Conservation (phyloP, 2,329 filamentous ascomycete species). For the Aspergillus vadensis region DNA sequence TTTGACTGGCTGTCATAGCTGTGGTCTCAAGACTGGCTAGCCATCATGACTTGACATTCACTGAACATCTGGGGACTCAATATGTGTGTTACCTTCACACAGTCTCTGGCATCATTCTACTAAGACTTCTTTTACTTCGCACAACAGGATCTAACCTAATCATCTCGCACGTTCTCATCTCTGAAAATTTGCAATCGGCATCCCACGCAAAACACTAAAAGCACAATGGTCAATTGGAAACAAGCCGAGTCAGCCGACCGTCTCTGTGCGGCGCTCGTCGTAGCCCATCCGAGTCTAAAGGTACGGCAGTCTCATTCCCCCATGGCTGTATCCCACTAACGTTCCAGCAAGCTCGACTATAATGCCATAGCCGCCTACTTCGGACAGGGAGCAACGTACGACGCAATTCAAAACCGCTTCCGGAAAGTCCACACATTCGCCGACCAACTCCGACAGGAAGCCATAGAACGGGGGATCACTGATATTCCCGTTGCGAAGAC, state of each 20-base stretch:
- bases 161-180: neutral
- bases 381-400: slow-evolving; percentile 50
- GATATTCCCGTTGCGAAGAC: slow-evolving; percentile 7
- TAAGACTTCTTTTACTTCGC: neutral
- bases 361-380: slow-evolving; percentile 48
- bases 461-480: slow-evolving; percentile 15
- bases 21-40: neutral
- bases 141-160: neutral
- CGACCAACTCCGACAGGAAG: slow-evolving; percentile 34
- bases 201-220: neutral
- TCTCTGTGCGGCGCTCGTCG: slow-evolving; percentile 31
- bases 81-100: neutral
- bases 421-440: slow-evolving; percentile 49
- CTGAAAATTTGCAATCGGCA: neutral
- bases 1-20: neutral
- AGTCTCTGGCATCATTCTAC: neutral
- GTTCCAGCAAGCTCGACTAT: slow-evolving; percentile 46
- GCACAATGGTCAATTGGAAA: slow-evolving; percentile 38
- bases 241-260: slow-evolving; percentile 26
- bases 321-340: neutral
- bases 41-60: neutral
- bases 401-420: slow-evolving; percentile 51
- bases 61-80: neutral
- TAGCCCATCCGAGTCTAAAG: slow-evolving; percentile 29
- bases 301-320: slow-evolving; percentile 14